phyloP scores from a whole-genome alignment of 371 early-diverging fungal species.

The Mucor racemosus region DNA sequence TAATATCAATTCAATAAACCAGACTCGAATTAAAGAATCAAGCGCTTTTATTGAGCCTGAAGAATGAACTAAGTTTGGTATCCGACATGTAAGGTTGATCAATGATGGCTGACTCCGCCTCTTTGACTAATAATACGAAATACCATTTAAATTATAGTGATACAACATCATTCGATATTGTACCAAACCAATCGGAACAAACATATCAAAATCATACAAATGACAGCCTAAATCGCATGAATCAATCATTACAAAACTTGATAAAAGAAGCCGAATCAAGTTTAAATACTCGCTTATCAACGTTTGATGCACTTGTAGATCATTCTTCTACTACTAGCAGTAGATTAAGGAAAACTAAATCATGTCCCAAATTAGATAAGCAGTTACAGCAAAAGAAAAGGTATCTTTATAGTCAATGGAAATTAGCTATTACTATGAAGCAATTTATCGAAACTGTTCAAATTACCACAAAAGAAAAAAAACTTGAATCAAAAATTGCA shows the following conservation, averaged over 20 bases:
- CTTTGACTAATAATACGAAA: neutral
- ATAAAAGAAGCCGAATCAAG: slow-evolving; percentile 29
- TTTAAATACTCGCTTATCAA: slow-evolving; percentile 10
- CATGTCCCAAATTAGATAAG: neutral
- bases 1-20: neutral
- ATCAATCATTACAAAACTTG: slow-evolving; percentile 23
- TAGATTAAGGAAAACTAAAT: neutral
- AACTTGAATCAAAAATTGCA: neutral
- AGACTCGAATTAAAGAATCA: slow-evolving; percentile 24
- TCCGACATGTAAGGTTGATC: neutral
- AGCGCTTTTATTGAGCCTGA: slow-evolving; percentile 6
- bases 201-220: slow-evolving; percentile 14
- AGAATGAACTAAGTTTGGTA: slow-evolving; percentile 3
- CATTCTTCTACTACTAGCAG: neutral
- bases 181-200: slow-evolving; percentile 10
- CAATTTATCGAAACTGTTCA: slow-evolving; percentile 21
- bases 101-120: slow-evolving; percentile 1
- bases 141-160: slow-evolving; percentile 2
- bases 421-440: slow-evolving; percentile 17
- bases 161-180: slow-evolving; percentile 6
- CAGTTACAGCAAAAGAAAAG: slow-evolving; percentile 19
- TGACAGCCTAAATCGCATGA: slow-evolving; percentile 29
- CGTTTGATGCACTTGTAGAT: neutral
- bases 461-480: neutral
- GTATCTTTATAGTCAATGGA: slow-evolving; percentile 26